phyloP scores from a whole-genome alignment of 2,329 filamentous ascomycete species.

The Botrytis fragariae region DNA sequence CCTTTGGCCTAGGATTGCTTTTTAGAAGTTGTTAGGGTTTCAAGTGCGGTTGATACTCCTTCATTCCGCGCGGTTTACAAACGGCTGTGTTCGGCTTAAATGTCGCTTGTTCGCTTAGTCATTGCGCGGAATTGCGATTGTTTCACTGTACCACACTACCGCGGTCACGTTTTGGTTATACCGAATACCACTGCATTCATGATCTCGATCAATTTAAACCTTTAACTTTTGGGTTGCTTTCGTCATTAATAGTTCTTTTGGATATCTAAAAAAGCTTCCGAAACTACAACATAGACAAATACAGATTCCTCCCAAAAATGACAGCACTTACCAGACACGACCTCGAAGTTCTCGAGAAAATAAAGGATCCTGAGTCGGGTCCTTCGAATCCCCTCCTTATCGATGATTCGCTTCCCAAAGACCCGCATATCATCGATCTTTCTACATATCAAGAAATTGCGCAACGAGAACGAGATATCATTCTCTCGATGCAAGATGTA shows the following conservation, averaged over 20 bases:
- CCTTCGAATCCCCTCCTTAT: constrained; percentile 54
- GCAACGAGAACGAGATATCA: constrained; percentile 52
- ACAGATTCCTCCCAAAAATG: constrained; percentile 42
- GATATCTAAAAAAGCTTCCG: background rate
- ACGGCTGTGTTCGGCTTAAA: constrained; percentile 13
- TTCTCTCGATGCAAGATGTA: constrained; percentile 52
- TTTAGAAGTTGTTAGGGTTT: background rate
- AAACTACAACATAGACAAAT: background rate
- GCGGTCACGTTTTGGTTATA: background rate
- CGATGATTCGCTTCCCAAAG: constrained; percentile 50
- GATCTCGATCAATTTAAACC: background rate
- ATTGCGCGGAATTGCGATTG: background rate
- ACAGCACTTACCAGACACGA: constrained; percentile 56
- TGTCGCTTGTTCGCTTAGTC: background rate
- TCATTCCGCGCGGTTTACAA: constrained; percentile 7
- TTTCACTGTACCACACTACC: background rate
- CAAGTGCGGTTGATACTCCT: constrained; percentile 1
- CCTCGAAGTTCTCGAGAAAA: constrained; percentile 62
- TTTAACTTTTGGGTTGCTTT: background rate
- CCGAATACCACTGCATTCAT: background rate
- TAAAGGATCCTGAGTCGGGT: constrained; percentile 64
- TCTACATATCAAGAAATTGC: constrained; percentile 51
- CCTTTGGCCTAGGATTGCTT: background rate
- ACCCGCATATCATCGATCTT: constrained; percentile 54
- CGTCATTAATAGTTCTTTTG: background rate